Evolutionary conservation across 2,329 filamentous ascomycete species (phyloP).

Genomic region (Penicillium brevicompactum): DNA sequence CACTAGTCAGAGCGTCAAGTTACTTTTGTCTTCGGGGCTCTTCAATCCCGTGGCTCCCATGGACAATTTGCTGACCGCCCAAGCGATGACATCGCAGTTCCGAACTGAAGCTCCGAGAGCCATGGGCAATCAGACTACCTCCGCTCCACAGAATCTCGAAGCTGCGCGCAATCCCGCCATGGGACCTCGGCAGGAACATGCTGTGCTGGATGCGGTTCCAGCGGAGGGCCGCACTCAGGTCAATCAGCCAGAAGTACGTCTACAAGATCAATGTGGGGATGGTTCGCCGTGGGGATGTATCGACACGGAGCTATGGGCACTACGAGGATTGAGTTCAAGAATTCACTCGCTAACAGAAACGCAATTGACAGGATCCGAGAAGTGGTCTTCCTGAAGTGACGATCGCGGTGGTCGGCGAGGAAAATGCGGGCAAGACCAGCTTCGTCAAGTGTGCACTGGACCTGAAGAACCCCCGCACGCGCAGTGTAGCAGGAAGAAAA

Average conservation of each 20-base stretch:
- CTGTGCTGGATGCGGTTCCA: slow-evolving; percentile 32
- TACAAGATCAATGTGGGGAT: background rate
- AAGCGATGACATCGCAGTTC: slow-evolving; percentile 31
- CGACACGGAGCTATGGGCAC: background rate
- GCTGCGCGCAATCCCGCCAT: slow-evolving; percentile 21
- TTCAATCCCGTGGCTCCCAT: background rate
- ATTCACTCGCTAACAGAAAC: slow-evolving; percentile 18
- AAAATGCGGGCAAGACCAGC: slow-evolving; percentile 59
- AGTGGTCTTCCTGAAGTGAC: slow-evolving; percentile 55
- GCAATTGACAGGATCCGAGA: slow-evolving; percentile 18
- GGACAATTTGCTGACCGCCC: slow-evolving; percentile 12
- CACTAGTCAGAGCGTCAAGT: slow-evolving; percentile 28
- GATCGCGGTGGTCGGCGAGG: slow-evolving; percentile 59
- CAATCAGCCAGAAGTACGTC: background rate
- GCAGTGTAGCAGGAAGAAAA: slow-evolving; percentile 52
- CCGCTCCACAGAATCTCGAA: slow-evolving; percentile 36
- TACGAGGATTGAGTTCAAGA: background rate
- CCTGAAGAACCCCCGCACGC: slow-evolving; percentile 48
- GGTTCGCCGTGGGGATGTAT: background rate
- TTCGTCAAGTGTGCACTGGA: slow-evolving; percentile 62
- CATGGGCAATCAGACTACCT: slow-evolving; percentile 37
- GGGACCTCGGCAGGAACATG: slow-evolving; percentile 21
- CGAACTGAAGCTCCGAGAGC: slow-evolving; percentile 12
- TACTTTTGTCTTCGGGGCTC: background rate
- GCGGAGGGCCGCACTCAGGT: background rate